Evolutionary conservation across 176 grass and related monocot species (phyloP), one percentile per base, ranked within the genome.

Genomic region (Olyra latifolia): DNA sequence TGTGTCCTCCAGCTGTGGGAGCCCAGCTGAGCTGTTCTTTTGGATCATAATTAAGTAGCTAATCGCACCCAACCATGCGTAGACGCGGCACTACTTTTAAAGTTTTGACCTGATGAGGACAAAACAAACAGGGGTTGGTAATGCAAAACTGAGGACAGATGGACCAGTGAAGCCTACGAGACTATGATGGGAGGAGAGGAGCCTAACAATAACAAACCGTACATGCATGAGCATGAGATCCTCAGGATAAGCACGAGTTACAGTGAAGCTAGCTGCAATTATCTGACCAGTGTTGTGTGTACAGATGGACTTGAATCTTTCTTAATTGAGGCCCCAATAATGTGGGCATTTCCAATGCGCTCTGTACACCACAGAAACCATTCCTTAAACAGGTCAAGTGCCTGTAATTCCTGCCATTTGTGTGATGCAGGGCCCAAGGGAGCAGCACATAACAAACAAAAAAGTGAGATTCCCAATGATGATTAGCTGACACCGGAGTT

Each of bases 81-180:
- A 89, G 78, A 89, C 88, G 88, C 83, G 82, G 82, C 82, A 43
- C 82, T 25, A 39, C 82, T 89, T 85, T 89, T 85, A 7, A 88
- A 71, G 87, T 52, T 76, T 46, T 72, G 65, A 55, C 65, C 57
- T 77, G 30, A 65, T 64, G 20, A 71, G 47, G 65, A 89, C 87
- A 89, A 89, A 42, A 57, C 65, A 13, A 45, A 64, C 72, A 57
- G 47, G 77, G 77, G 64, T 40, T 20, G 39, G 27, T 38, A 62
- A 17, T 80, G 71, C 66, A 75, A 78, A 48, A 79, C 74, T 28
- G 7, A 50, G 17, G 47, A 64, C 71, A 81, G 82, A 35, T 38
- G n/a, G n/a, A 16, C 20, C 42, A 29, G 11, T 10, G 66, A 59
- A 71, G 22, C 77, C 82, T 85, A 65, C 0, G n/a, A n/a, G n/a